These are phyloP conservation scores for Colletotrichum cuscutae DNA, from an alignment of 2,329 filamentous ascomycete species.

Conservation along the genomic window DNA sequence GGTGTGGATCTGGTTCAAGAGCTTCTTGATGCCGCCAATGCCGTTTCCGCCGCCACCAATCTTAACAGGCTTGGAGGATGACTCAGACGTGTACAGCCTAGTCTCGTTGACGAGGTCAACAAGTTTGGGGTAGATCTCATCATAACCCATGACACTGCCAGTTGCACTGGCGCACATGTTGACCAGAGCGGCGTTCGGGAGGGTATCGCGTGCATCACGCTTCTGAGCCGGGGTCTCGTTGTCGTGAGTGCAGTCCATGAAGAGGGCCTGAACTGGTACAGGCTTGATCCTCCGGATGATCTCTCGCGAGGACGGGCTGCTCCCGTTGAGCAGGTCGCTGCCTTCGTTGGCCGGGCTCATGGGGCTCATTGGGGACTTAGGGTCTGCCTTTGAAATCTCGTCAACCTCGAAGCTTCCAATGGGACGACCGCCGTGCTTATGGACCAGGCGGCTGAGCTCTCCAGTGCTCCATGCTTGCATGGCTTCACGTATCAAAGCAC, in stretches of 20 bases:
- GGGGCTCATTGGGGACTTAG: slow-evolving; percentile 43
- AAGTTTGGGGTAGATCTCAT: slow-evolving; percentile 92
- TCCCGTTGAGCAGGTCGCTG: slow-evolving; percentile 41
- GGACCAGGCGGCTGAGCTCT: slow-evolving; percentile 91
- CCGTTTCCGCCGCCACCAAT: slow-evolving; percentile 79
- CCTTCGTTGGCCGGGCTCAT: slow-evolving; percentile 44
- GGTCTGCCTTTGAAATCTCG: slow-evolving; percentile 75
- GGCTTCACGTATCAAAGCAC: slow-evolving; percentile 91
- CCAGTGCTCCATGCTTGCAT: slow-evolving; percentile 99
- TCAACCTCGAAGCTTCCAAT: slow-evolving; percentile 99
- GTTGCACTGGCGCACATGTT: slow-evolving; percentile 96
- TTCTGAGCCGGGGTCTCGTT: slow-evolving; percentile 97
- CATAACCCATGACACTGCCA: slow-evolving; percentile 97
- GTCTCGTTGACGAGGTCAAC: slow-evolving; percentile 95
- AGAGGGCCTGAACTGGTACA: slow-evolving; percentile 90
- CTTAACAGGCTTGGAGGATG: slow-evolving; percentile 72
- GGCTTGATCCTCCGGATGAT: slow-evolving; percentile 84
- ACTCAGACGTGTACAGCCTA: slow-evolving; percentile 82
- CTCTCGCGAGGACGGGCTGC: slow-evolving; percentile 60
- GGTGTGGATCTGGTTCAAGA: slow-evolving; percentile 93
- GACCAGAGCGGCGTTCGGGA: slow-evolving; percentile 93
- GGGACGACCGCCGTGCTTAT: slow-evolving; percentile 90
- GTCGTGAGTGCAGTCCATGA: slow-evolving; percentile 99
- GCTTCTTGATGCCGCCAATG: slow-evolving; percentile 89
- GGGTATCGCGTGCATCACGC: slow-evolving; percentile 90